Evolutionary conservation across 768 basidiomycete species (phyloP).

Genomic region (Postia placenta): DNA sequence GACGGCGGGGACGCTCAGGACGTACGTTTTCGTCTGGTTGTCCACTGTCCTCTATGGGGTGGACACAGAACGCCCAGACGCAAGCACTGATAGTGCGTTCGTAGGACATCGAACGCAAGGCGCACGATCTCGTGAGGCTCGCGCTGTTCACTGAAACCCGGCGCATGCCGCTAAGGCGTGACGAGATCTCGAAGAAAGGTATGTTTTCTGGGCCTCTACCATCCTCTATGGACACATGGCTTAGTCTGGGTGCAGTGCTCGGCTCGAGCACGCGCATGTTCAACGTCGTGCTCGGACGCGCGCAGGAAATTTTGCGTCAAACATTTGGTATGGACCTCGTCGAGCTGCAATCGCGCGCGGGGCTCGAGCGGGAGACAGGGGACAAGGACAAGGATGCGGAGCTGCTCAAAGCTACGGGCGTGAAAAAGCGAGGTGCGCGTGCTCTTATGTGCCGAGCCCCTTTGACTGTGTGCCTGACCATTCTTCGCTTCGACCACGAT

Average conservation of each 20-base stretch:
- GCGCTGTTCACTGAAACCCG: conserved; percentile 79
- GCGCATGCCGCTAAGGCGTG: conserved; percentile 58
- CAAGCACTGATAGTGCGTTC: not conserved
- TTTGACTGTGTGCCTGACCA: not conserved
- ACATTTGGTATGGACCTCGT: conserved; percentile 84
- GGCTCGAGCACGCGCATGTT: conserved; percentile 50
- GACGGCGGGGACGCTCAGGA: conserved; percentile 28
- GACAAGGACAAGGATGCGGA: conserved; percentile 38
- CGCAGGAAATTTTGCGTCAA: conserved; percentile 56
- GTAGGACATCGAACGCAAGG: conserved; percentile 62
- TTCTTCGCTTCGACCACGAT: not conserved
- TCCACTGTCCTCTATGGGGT: no score
- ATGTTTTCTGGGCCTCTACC: not conserved
- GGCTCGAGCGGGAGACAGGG: conserved; percentile 41
- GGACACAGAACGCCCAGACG: no score
- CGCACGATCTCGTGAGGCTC: conserved; percentile 68
- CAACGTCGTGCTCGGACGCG: conserved; percentile 52
- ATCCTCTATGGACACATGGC: not conserved
- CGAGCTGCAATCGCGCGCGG: conserved; percentile 63
- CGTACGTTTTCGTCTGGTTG: not conserved
- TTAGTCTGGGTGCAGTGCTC: conserved; percentile 38
- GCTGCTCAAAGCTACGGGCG: conserved; percentile 43
- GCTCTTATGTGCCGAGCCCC: not conserved
- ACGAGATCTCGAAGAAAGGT: conserved; percentile 87
- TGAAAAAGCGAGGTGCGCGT: conserved; percentile 61